These are phyloP conservation scores for Daldinia sp. DNA, from an alignment of 2,329 filamentous ascomycete species.

Conservation along the genomic window DNA sequence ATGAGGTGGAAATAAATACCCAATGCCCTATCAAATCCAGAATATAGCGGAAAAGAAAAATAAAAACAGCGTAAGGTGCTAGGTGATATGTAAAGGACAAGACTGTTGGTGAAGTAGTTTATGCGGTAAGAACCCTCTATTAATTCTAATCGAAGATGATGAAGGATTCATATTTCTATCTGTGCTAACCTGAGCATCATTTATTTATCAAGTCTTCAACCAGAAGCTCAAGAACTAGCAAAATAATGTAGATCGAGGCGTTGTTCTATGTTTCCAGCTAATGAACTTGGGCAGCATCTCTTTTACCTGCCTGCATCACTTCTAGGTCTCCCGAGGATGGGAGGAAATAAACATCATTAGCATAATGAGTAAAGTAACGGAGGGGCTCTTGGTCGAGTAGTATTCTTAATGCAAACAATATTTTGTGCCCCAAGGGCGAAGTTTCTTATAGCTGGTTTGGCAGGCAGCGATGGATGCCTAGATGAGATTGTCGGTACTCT, in stretches of 20 bases:
- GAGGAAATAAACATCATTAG: neutral
- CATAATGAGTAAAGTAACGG: neutral
- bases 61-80: no score
- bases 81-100: neutral
- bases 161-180: neutral
- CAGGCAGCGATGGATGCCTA: conserved; percentile 6
- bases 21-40: no score
- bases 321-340: neutral
- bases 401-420: neutral
- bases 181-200: neutral
- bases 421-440: neutral
- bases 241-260: neutral
- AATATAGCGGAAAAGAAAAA: no score
- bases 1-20: no score
- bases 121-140: neutral
- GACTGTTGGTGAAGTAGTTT: neutral
- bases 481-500: neutral
- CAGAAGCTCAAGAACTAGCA: no score
- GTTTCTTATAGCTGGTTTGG: neutral
- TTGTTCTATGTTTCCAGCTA: no score
- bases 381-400: neutral
- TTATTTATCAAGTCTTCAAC: neutral
- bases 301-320: neutral
- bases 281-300: neutral
- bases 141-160: neutral